phyloP scores from a whole-genome alignment of 2,329 filamentous ascomycete species.

The Mycosphaerella sp. region DNA sequence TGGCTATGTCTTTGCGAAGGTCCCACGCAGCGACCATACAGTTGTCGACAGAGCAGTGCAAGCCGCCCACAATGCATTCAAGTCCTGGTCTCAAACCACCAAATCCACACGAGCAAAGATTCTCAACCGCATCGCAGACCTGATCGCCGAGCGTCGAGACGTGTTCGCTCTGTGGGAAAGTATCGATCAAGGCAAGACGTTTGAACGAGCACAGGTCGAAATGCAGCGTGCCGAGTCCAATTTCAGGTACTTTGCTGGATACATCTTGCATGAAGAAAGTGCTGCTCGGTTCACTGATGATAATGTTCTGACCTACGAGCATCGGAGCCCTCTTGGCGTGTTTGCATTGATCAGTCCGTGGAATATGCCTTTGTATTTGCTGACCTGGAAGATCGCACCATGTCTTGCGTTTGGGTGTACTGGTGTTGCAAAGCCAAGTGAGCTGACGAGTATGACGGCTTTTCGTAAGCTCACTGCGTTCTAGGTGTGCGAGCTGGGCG shows the following conservation, averaged over 20 bases:
- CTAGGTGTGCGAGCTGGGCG: not conserved
- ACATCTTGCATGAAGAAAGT: conserved; percentile 12
- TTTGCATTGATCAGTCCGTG: conserved; percentile 14
- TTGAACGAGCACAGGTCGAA: conserved; percentile 9
- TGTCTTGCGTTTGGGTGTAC: conserved; percentile 12
- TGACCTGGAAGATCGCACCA: conserved; percentile 16
- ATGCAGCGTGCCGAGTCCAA: conserved; percentile 12
- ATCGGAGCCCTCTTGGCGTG: conserved; percentile 10
- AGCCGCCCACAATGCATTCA: conserved; percentile 8
- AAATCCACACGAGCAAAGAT: conserved; percentile 4
- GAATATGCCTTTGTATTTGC: conserved; percentile 15
- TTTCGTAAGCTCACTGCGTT: conserved; percentile 4
- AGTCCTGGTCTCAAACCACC: conserved; percentile 11
- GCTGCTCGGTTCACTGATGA: conserved; percentile 12
- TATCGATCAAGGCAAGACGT: conserved; percentile 16
- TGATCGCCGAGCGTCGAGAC: conserved; percentile 4
- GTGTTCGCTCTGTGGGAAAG: conserved; percentile 12
- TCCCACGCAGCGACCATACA: conserved; percentile 5
- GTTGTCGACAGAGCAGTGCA: conserved; percentile 9
- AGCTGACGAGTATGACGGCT: conserved; percentile 13
- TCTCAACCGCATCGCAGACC: conserved; percentile 8
- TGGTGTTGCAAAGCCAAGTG: conserved; percentile 12
- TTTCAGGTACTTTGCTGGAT: conserved; percentile 14
- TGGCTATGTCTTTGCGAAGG: conserved; percentile 5
- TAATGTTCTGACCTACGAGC: conserved; percentile 10